Evolutionary conservation across 2,329 filamentous ascomycete species (phyloP).

Genomic region (Onygena corvina): DNA sequence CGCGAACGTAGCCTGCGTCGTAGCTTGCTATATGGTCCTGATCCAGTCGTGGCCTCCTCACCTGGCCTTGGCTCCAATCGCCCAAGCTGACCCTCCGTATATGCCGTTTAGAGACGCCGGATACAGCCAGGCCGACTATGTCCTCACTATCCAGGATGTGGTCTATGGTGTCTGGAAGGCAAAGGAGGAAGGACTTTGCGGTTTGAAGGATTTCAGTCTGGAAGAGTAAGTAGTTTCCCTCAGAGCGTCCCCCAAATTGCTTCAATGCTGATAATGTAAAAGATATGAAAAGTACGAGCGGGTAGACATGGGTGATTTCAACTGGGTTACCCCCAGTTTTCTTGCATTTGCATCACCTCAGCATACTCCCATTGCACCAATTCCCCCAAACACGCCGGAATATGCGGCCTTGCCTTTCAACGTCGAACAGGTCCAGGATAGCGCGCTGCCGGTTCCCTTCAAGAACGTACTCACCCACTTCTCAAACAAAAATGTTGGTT

Average conservation of each 20-base stretch:
- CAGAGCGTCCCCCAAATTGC: not conserved
- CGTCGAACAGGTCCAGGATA: constrained; percentile 57
- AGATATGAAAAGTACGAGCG: constrained; percentile 87
- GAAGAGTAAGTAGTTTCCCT: constrained; percentile 52
- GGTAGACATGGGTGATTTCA: constrained; percentile 98
- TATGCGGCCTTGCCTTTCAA: constrained; percentile 65
- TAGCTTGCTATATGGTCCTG: constrained; percentile 97
- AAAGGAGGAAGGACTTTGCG: constrained; percentile 87
- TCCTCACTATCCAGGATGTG: constrained; percentile 88
- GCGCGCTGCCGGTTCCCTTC: constrained; percentile 70
- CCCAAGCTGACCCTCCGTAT: constrained; percentile 89
- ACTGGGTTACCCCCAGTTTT: constrained; percentile 94
- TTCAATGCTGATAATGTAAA: constrained; percentile 8
- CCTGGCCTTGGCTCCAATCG: constrained; percentile 84
- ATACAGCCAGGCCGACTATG: constrained; percentile 96
- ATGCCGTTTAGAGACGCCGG: constrained; percentile 98
- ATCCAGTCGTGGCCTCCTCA: constrained; percentile 98
- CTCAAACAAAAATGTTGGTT: constrained; percentile 70
- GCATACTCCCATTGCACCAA: constrained; percentile 60
- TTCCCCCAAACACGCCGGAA: constrained; percentile 59
- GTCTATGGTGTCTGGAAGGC: constrained; percentile 98
- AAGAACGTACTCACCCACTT: constrained; percentile 94
- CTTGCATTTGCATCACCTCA: constrained; percentile 94
- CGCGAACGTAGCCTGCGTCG: constrained; percentile 81
- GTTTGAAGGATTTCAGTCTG: constrained; percentile 84